Base-by-base conservation (phyloP, 306 rosid genomes). In the Prunus campanulata region DNA sequence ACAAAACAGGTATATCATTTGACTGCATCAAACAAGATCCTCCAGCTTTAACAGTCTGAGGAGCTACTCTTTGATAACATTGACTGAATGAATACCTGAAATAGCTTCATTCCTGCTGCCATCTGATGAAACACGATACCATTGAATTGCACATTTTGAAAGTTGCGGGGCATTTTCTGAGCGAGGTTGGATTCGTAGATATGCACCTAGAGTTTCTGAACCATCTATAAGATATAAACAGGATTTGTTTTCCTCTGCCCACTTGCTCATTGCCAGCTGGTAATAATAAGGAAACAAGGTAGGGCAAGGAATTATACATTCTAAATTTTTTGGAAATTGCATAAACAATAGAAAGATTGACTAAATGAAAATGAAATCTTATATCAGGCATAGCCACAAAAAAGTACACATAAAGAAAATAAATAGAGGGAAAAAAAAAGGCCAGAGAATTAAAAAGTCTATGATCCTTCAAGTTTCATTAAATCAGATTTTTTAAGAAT, bases 41-140 rank as follows among this genome's bases (percentile, higher is more conserved):
- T 24, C 27, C 55, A 22, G 73, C 54, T 35, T 20, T 25, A 15
- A 65, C 11, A 5, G 16, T n/a, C 6, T 29, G 15, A 27, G 68
- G 62, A 39, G 51, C 20, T 6, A 11, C 15, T 65, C 77, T 55
- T 32, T 62, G 49, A 15, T 30, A 72, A 82, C 9, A 56, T 15
- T 74, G 65, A 69, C 62, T 64, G 71, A 24, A 75, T 32, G 61
- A 18, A 72, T 86, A 90, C 98, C 96, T 84, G 96, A 89, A 81
- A 94, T 90, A 51, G 80, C 87, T 85, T 94, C 96, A 72, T 90
- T 91, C 89, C 95, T 85, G 86, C 89, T 92, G 59, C 95, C 91
- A 62, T 92, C 98, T 48, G 84, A 79, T 52, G 98, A 94, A 66
- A 90, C 84, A 54, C 98, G 92, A 84, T 84, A 90, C 98, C 98